Conservation (phyloP, 2,329 filamentous ascomycete genomes). For the Penicillium decumbens region DNA sequence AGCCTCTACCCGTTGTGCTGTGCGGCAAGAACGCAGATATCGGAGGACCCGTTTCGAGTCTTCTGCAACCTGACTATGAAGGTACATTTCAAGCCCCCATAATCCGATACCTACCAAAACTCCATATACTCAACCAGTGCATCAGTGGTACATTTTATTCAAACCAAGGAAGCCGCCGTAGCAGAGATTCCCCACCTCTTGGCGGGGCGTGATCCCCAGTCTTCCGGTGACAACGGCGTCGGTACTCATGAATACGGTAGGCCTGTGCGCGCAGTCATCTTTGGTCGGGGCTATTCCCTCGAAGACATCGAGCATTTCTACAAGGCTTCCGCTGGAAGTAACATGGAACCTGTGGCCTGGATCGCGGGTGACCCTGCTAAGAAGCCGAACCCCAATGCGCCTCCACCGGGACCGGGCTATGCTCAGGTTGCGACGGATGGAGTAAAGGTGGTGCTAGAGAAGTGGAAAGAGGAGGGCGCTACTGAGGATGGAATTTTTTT, state of each 20-base stretch:
- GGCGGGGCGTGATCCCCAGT: constrained; percentile 21
- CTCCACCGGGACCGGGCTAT: constrained; percentile 15
- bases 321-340: constrained; percentile 2
- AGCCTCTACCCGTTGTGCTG: constrained; percentile 14
- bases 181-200: constrained; percentile 23
- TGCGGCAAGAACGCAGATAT: constrained; percentile 14
- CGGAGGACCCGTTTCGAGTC: constrained; percentile 15
- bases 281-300: constrained; percentile 24
- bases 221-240: constrained; percentile 17
- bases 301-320: constrained; percentile 16
- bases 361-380: constrained; percentile 13
- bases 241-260: constrained; percentile 26
- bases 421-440: constrained; percentile 14
- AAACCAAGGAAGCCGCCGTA: constrained; percentile 13
- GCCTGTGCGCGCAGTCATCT: constrained; percentile 24
- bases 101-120: no score
- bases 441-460: constrained; percentile 13
- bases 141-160: constrained; percentile 25
- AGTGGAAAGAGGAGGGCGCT: constrained; percentile 19
- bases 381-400: constrained; percentile 3
- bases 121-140: neutral
- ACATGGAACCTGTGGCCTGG: constrained; percentile 12
- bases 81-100: constrained; percentile 7
- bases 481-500: constrained; percentile 13
- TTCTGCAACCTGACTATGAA: constrained; percentile 19